Evolutionary conservation across 75 land plant genomes (phyloP), one percentile per base, ranked within the genome.

Genomic region (Isoetes taiwanensis): DNA sequence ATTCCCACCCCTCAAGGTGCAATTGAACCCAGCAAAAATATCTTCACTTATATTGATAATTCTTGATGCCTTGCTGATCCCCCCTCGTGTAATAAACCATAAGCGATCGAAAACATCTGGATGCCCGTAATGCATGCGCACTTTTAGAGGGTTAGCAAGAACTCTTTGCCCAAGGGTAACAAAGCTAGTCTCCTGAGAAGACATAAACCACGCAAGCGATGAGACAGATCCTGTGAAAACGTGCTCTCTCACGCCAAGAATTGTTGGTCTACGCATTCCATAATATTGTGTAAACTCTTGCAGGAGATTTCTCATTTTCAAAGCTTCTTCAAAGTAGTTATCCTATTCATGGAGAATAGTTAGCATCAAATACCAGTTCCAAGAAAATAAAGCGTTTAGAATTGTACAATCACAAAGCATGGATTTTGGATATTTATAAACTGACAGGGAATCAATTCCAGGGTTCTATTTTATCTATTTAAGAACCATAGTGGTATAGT

Each of bases 61-160:
- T 48, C 82, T 64, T 25, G 91, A 85, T 32, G 91, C 97, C 63
- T 90, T 90, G 66, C 97, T 85, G 30, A 90, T 71, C 20, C 97
- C 97, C 28, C 97, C 97, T 19, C 94, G 75, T 31, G 68, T 78
- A 26, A 91, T 28, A 57, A 83, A 83, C 88, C 88, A 91, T 30
- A 91, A 53, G 25, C 94, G 72, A 52, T 91, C 94, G 68, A 91
- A 91, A 21, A 91, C 97, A 80, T 90, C 97, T 6, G 87, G 93
- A 67, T 90, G 97, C 4, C 97, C 97, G 73, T 90, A 90, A 65
- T 90, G 97, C 97, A 90, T 90, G n/a, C 97, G 53, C 3, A 86
- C 64, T 60, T 90, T 90, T 26, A 90, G 35, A 46, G 91, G 97
- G 28, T 86, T 76, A 33, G 97, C 97, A 37, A 90, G 73, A 32